Conservation (phyloP, 2,329 filamentous ascomycete species). For the Cercospora brassicicola region DNA sequence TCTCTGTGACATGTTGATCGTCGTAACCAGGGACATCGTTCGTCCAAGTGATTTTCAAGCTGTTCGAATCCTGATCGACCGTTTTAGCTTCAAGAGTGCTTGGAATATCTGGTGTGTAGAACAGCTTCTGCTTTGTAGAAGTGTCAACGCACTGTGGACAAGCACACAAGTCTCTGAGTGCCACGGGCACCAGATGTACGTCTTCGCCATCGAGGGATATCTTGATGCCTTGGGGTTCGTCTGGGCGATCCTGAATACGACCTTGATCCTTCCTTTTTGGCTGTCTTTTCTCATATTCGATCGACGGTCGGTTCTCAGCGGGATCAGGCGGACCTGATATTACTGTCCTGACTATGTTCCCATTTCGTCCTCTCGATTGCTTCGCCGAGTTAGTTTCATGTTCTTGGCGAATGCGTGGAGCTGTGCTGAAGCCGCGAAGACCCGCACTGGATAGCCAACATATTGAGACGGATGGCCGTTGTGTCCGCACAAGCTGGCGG, state of each 20-base stretch:
- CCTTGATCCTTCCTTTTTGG: not conserved
- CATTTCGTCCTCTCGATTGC: not conserved
- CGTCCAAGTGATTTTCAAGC: slow-evolving; percentile 57
- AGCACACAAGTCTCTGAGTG: slow-evolving; percentile 59
- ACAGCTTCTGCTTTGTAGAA: slow-evolving; percentile 63
- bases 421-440: not conserved
- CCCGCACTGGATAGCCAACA: not conserved
- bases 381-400: not conserved
- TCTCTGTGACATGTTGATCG: slow-evolving; percentile 44
- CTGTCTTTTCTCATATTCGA: not conserved
- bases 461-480: not conserved
- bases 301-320: not conserved
- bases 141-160: slow-evolving; percentile 60
- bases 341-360: not conserved
- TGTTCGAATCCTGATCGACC: slow-evolving; percentile 37
- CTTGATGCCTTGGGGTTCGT: not conserved
- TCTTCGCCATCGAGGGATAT: slow-evolving; percentile 4
- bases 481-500: slow-evolving; percentile 4
- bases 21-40: slow-evolving; percentile 54
- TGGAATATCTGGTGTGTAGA: slow-evolving; percentile 66
- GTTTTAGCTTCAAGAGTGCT: slow-evolving; percentile 45
- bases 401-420: not conserved
- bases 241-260: not conserved
- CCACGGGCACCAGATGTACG: slow-evolving; percentile 30
- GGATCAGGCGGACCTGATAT: not conserved